A percentile compares a stretch with the other conserved stretches of the same genome.
Conservation (phyloP, 2,329 filamentous ascomycete genomes). For the Fusarium odoratissimum region DNA sequence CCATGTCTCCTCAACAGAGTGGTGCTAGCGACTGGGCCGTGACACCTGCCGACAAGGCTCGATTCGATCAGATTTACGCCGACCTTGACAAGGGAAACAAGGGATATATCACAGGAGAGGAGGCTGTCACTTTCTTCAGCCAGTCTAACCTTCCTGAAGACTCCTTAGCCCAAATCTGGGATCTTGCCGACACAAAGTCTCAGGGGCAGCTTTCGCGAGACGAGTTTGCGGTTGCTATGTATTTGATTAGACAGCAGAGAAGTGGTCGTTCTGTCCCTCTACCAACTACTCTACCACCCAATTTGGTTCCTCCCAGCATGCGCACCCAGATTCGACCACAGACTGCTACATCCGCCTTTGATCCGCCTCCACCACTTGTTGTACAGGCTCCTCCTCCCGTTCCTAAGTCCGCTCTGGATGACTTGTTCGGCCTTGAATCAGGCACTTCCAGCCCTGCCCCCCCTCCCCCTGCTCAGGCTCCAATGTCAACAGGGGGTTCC, state of each 20-base stretch:
- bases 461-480: constrained; percentile 67
- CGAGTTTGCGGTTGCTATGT: constrained; percentile 98
- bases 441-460: constrained; percentile 60
- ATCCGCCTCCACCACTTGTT: constrained; percentile 55
- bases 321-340: constrained; percentile 69
- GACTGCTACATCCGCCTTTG: constrained; percentile 65
- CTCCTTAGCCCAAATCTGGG: constrained; percentile 93
- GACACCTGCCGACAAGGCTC: constrained; percentile 82
- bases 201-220: constrained; percentile 87
- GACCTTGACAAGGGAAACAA: constrained; percentile 83
- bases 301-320: constrained; percentile 87
- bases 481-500: constrained; percentile 81
- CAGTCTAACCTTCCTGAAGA: constrained; percentile 92
- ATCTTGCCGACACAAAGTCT: constrained; percentile 92
- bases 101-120: constrained; percentile 91
- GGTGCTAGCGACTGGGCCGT: constrained; percentile 78
- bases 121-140: constrained; percentile 93
- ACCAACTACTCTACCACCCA: constrained; percentile 81
- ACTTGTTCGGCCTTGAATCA: constrained; percentile 91
- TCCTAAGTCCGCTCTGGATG: constrained; percentile 87
- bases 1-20: constrained; percentile 57
- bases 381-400: constrained; percentile 53
- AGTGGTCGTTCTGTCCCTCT: constrained; percentile 72
- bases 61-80: constrained; percentile 88
- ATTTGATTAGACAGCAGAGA: constrained; percentile 90